These are phyloP conservation scores for Solanum pinnatisectum DNA, from an alignment of 257 asterid species.

Conservation along the genomic window DNA sequence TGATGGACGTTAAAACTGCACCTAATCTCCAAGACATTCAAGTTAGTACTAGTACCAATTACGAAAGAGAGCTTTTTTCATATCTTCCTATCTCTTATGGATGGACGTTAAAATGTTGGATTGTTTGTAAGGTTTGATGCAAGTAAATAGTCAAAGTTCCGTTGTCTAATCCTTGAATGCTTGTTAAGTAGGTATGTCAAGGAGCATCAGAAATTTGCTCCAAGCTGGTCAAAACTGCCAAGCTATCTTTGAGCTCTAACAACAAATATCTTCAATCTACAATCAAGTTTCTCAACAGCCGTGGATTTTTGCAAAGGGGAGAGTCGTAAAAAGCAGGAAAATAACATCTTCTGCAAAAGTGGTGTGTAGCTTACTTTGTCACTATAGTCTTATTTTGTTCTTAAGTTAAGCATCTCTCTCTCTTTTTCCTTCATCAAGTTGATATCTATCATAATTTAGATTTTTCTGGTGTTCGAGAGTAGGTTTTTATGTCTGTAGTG, in stretches of 20 bases:
- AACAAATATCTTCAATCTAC: conserved; percentile 51
- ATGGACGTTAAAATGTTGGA: neutral
- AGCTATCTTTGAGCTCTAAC: conserved; percentile 37
- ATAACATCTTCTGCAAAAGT: neutral
- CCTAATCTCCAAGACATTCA: neutral
- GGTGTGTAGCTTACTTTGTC: neutral
- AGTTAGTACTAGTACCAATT: neutral
- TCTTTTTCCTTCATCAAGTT: neutral
- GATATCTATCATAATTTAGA: neutral
- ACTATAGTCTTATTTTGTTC: neutral
- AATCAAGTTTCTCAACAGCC: conserved; percentile 22
- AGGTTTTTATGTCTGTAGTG: neutral
- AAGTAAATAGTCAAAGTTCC: neutral
- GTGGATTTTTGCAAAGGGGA: neutral
- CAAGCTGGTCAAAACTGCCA: conserved; percentile 56
- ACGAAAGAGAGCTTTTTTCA: neutral
- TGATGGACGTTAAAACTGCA: neutral
- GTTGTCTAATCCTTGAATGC: neutral
- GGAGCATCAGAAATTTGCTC: conserved; percentile 37
- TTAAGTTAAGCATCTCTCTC: neutral
- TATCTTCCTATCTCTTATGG: neutral
- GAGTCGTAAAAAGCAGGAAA: neutral
- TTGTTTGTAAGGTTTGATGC: neutral
- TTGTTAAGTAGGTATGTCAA: conserved; percentile 22
- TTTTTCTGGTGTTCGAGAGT: neutral